Base-by-base conservation (phyloP, 345 rosid species). In the Mercurialis annua region DNA sequence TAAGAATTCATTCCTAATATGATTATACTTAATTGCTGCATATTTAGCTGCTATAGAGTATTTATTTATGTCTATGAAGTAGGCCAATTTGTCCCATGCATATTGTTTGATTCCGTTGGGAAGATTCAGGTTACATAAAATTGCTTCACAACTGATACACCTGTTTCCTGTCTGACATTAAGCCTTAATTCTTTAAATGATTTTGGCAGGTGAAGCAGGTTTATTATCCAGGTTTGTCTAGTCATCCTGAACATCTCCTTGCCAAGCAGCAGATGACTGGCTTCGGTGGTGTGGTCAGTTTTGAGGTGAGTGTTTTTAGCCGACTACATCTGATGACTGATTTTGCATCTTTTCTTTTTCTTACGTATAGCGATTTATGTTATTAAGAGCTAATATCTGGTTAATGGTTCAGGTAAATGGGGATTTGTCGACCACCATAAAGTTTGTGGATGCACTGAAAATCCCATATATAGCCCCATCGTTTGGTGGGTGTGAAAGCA, bases 391-490 rank as follows among this genome's bases (percentile, higher is more conserved):
- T 73, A 66, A 44, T 56, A 20, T 24, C 21, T 62, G 33, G 26
- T 38, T 27, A 56, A 65, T 62, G 53, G 10, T 59, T 44, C 76
- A 94, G 98, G 74, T 94, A 47, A 85, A 92, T 79, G 99, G 98
- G 78, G 96, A 91, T 77, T 66, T 94, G 59, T 42, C 14, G 65
- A 78, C 78, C 48, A 94, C 99, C 71, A 80, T 73, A 62, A 89
- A 84, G 76, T 92, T 94, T 71, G 81, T 91, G 33, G 99, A 94
- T 76, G 75, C 97, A 51, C 69, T 94, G 79, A 90, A 85, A 82
- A 94, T 94, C 55, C 98, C 99, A 5, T 94, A 94, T 68, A 94
- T 94, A 21, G 99, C 99, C 48, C 98, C 99, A 62, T 94, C 99
- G 12, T 92, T 94, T 44, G 99, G 99, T 70, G 98, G 98, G 48